Percentiles rank a stretch among this genome's conserved stretches.
These are phyloP conservation scores for Filobasidium wieringae DNA, from an alignment of 768 basidiomycete species.

Conservation along the genomic window DNA sequence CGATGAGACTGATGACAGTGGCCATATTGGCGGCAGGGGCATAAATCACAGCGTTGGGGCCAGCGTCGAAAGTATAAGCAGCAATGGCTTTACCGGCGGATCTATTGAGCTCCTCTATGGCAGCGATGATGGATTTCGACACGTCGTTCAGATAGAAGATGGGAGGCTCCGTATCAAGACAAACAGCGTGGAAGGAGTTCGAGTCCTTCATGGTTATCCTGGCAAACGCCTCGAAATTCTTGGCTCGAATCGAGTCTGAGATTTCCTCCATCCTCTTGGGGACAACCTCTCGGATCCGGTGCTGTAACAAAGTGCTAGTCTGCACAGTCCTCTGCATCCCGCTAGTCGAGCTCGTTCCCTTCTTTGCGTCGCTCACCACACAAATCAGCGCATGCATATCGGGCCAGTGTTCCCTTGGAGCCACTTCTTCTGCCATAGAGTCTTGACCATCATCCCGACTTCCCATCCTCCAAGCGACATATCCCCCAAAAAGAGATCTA, in stretches of 20 bases:
- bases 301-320: constrained; percentile 73
- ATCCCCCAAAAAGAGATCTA: constrained; percentile 92
- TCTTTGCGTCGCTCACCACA: constrained; percentile 90
- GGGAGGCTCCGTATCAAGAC: constrained; percentile 89
- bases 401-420: constrained; percentile 77
- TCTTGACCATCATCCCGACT: constrained; percentile 58
- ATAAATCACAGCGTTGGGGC: constrained; percentile 97
- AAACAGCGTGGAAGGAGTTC: constrained; percentile 97
- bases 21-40: constrained; percentile 62
- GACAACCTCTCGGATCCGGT: constrained; percentile 76
- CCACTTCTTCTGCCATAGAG: constrained; percentile 77
- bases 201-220: constrained; percentile 91
- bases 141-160: constrained; percentile 99
- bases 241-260: constrained; percentile 59
- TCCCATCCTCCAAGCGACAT: constrained; percentile 89
- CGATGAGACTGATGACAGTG: constrained; percentile 63
- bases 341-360: constrained; percentile 83
- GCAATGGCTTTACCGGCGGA: constrained; percentile 59
- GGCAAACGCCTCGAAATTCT: constrained; percentile 82
- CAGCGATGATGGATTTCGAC: constrained; percentile 74
- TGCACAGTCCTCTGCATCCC: constrained; percentile 98
- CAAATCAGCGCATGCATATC: constrained; percentile 95
- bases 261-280: constrained; percentile 76
- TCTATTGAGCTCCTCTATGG: constrained; percentile 88
- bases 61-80: constrained; percentile 98